Evolutionary conservation across 2,329 filamentous ascomycete genomes (phyloP), one percentile per base, ranked within the genome.

Genomic region (Ceratocystis smalleyi): DNA sequence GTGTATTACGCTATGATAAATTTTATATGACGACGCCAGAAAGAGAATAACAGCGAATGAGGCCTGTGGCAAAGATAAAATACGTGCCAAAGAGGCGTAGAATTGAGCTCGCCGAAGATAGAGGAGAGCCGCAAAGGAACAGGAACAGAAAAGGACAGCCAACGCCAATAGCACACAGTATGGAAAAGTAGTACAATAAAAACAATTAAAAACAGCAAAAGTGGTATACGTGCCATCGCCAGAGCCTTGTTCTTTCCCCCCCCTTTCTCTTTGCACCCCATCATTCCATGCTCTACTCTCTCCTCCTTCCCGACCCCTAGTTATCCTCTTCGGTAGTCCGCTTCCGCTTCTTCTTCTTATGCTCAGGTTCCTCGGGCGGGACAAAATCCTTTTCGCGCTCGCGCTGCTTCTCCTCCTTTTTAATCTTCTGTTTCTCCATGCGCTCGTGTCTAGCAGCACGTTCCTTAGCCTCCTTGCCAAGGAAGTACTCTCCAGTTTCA

Each of bases 401-500:
- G 74, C 86, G 87, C 76, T 87, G 82, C 81, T 89, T 95, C 74
- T 95, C 89, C 68, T 87, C 87, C 79, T 91, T 92, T 79, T 91
- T 92, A 75, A 84, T 80, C 75, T 84, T 87, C 77, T 96, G 91
- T 75, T 87, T 86, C 74, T 95, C 90, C 71, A 89, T 82, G 69
- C 90, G 80, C 71, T 89, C 88, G 72, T 92, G 87, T 75, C 88
- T 85, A 59, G 80, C 84, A 64, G 86, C 87, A 67, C 91, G 81
- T 71, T 95, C 89, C 80, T 95, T 96, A 67, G 90, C 91, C 72
- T 91, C 85, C 79, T 96, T 96, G 72, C 86, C 86, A 72, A 99
- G 76, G 75, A 97, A 97, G 77, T 95, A 99, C 77, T 97, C 92
- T 76, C 94, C 92, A 70, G 84, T 91, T 79, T 99, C 94, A 78